Evolutionary conservation across 306 rosid species (phyloP).

Genomic region (Castanea crenata): DNA sequence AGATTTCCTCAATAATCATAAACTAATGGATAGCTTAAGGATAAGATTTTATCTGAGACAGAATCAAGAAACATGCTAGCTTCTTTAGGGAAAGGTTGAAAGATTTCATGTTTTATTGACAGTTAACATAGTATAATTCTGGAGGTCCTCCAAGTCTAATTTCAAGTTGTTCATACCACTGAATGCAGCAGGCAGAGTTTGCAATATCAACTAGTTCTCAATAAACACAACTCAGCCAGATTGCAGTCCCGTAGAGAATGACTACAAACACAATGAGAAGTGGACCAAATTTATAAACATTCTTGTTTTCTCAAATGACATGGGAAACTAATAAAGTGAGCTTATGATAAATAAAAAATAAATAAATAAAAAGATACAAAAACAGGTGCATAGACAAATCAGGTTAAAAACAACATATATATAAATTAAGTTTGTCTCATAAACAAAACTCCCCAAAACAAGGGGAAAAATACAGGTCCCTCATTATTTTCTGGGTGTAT

Average conservation of each 20-base stretch:
- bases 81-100: too few species aligned
- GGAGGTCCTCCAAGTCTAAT: neutral
- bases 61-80: too few species aligned
- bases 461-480: slow-evolving; percentile 31
- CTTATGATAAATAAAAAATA: neutral
- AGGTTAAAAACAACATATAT: slow-evolving; percentile 9
- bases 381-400: neutral
- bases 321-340: neutral
- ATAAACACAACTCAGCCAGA: neutral
- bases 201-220: neutral
- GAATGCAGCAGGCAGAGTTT: neutral
- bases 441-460: slow-evolving; percentile 57
- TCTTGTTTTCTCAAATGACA: neutral
- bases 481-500: slow-evolving; percentile 35
- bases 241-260: neutral
- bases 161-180: neutral
- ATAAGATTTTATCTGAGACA: neutral
- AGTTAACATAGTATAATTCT: neutral
- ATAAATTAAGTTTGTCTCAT: slow-evolving; percentile 43
- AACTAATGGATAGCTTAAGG: neutral
- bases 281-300: neutral
- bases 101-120: neutral
- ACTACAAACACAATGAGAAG: neutral
- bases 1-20: neutral
- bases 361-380: neutral